phyloP scores from a whole-genome alignment of 495 filamentous ascomycete species.

The Aspergillus nidulans region DNA sequence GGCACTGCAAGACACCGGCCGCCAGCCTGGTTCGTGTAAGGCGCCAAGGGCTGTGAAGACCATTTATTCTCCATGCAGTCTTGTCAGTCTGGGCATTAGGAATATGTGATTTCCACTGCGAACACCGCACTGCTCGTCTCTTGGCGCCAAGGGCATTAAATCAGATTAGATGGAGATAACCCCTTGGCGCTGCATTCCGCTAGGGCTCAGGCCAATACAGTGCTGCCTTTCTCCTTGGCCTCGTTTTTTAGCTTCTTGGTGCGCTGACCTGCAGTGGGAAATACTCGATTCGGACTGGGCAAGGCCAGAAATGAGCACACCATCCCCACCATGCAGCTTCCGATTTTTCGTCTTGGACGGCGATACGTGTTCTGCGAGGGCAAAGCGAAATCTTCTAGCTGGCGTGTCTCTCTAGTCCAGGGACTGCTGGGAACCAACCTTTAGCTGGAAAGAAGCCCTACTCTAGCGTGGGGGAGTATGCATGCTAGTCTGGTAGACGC shows the following conservation, averaged over 20 bases:
- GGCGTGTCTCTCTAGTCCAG: background rate
- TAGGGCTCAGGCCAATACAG: background rate
- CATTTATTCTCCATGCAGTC: background rate
- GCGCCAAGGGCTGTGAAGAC: background rate
- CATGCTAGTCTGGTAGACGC: background rate
- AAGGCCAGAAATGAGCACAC: background rate
- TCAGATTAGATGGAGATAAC: constrained; percentile 6
- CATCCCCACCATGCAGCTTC: too few species aligned
- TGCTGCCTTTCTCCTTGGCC: background rate
- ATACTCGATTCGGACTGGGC: background rate
- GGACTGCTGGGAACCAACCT: background rate
- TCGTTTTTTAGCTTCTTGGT: background rate
- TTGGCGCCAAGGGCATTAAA: background rate
- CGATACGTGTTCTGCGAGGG: too few species aligned
- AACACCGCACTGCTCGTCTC: background rate
- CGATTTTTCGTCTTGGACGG: background rate
- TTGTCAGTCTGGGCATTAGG: background rate
- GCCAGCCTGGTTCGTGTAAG: too few species aligned
- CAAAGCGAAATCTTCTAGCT: background rate
- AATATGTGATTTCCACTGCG: too few species aligned
- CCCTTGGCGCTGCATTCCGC: background rate
- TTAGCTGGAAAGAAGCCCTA: background rate
- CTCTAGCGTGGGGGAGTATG: background rate
- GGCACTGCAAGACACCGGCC: too few species aligned
- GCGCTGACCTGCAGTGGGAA: background rate